Percentiles rank a stretch among this genome's conserved stretches.
These are phyloP conservation scores for Phytophthora litchii DNA, from an alignment of 352 stramenopile genomes.

Conservation along the genomic window DNA sequence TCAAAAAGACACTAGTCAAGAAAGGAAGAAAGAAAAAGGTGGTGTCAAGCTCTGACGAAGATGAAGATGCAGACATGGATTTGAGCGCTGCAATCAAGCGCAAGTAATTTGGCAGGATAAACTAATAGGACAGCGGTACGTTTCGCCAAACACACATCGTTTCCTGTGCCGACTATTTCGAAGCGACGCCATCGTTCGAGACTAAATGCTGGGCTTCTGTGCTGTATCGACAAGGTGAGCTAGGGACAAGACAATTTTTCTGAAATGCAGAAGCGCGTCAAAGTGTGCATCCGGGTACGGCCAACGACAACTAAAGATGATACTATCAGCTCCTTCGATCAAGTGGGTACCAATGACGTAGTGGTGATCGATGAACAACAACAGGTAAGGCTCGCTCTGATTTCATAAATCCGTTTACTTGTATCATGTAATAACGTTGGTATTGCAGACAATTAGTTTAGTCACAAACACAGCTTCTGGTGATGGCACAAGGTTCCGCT, in stretches of 20 bases:
- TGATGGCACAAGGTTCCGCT: conserved; percentile 63
- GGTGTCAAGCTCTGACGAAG: conserved; percentile 50
- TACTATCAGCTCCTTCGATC: conserved; percentile 1
- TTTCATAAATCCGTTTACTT: not conserved
- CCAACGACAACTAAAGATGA: conserved; percentile 33
- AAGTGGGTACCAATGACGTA: conserved; percentile 16
- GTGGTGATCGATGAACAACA: conserved; percentile 55
- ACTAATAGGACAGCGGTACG: conserved; percentile 35
- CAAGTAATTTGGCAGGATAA: conserved; percentile 47
- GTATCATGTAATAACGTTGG: not conserved
- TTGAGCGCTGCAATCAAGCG: conserved; percentile 77
- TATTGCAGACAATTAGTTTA: conserved; percentile 59
- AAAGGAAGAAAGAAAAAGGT: conserved; percentile 55
- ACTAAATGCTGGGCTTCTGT: conserved; percentile 17
- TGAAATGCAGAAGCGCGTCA: conserved; percentile 70
- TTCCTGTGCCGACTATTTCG: conserved; percentile 23
- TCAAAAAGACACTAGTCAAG: conserved; percentile 23
- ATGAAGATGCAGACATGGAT: conserved; percentile 65
- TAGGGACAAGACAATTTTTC: not conserved
- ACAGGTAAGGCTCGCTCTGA: conserved; percentile 31
- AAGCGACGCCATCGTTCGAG: conserved; percentile 18
- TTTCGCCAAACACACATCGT: conserved; percentile 21
- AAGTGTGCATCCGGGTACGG: conserved; percentile 71
- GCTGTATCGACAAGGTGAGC: conserved; percentile 6
- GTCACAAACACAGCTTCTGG: conserved; percentile 57